Conservation (phyloP, 257 asterid genomes). For the Solanum lignicaule region DNA sequence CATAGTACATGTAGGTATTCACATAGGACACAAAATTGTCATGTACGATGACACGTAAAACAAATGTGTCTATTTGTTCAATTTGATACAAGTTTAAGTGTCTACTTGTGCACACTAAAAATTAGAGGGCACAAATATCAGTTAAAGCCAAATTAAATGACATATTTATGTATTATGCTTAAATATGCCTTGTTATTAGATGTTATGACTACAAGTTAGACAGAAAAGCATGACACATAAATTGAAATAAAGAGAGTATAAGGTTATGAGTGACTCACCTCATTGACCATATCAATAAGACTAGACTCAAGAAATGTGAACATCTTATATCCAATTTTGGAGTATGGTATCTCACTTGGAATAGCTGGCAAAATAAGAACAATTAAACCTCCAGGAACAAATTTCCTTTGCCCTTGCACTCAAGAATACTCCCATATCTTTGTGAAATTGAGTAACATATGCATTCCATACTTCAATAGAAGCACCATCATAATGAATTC, state of each 20-base stretch:
- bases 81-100: too few species aligned
- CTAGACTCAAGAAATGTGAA: background rate
- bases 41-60: too few species aligned
- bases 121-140: too few species aligned
- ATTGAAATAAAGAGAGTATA: background rate
- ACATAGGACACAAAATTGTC: too few species aligned
- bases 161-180: too few species aligned
- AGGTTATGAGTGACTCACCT: background rate
- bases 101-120: too few species aligned
- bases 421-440: slow-evolving; percentile 17
- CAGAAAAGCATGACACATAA: background rate
- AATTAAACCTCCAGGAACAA: slow-evolving; percentile 18
- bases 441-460: slow-evolving; percentile 12
- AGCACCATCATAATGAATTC: slow-evolving; percentile 11
- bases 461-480: slow-evolving; percentile 1
- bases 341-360: background rate
- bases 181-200: too few species aligned
- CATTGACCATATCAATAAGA: background rate
- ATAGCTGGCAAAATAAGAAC: background rate
- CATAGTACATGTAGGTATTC: too few species aligned
- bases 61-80: too few species aligned
- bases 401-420: slow-evolving; percentile 23
- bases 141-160: too few species aligned
- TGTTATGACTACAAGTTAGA: too few species aligned
- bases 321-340: background rate